These are phyloP conservation scores for Scutellaria galericulata DNA, from an alignment of 257 asterid species.

Conservation along the genomic window DNA sequence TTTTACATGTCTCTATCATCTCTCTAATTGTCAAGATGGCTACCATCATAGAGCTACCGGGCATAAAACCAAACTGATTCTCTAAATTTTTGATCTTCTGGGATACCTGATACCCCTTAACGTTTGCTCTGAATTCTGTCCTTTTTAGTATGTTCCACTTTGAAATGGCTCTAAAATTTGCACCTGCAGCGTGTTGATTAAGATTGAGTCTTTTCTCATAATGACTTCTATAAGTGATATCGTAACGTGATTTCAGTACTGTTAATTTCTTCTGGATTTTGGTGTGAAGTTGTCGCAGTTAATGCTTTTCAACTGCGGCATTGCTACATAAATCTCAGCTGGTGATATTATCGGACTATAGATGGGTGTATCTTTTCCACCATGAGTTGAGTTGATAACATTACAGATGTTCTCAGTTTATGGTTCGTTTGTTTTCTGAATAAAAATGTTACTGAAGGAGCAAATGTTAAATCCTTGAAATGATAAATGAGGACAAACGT, in stretches of 20 bases:
- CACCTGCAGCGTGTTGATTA: too few species aligned
- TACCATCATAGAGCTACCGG: background rate
- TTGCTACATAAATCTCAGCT: background rate
- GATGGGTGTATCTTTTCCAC: too few species aligned
- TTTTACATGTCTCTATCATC: background rate
- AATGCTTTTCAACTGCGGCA: slow-evolving; percentile 2
- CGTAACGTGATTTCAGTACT: background rate
- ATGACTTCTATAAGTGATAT: background rate
- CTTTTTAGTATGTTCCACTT: too few species aligned
- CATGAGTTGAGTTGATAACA: background rate
- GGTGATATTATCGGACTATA: background rate
- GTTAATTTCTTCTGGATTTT: background rate
- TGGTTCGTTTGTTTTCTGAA: slow-evolving; percentile 9
- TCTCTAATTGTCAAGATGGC: background rate
- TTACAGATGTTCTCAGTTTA: background rate
- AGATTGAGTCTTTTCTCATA: too few species aligned
- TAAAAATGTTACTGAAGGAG: background rate
- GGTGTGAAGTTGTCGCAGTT: slow-evolving; percentile 1
- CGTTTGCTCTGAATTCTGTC: too few species aligned
- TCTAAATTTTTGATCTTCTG: background rate
- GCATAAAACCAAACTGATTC: background rate
- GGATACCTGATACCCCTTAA: too few species aligned
- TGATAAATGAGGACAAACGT: too few species aligned
- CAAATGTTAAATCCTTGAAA: background rate
- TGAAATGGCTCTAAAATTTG: too few species aligned